phyloP scores from a whole-genome alignment of 1,139 yeast species.

The Suhomyces yuchorum region DNA sequence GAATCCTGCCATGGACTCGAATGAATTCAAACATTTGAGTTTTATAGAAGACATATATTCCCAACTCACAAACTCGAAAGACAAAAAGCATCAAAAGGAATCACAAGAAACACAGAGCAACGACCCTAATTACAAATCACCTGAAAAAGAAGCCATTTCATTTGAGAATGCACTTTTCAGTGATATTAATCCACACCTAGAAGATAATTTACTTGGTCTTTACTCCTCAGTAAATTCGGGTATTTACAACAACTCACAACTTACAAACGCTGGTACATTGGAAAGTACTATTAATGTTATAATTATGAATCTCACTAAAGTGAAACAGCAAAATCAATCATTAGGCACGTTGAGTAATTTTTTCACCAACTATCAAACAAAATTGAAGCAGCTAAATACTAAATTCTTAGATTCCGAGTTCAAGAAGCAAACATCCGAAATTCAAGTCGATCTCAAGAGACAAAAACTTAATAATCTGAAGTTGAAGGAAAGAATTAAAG shows the following conservation, averaged over 20 bases:
- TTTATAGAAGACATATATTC: conserved; percentile 43
- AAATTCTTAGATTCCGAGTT: conserved; percentile 29
- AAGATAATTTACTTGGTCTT: conserved; percentile 60
- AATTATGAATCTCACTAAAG: conserved; percentile 31
- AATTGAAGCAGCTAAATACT: conserved; percentile 33
- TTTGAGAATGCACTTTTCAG: conserved; percentile 82
- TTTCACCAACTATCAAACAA: conserved; percentile 30
- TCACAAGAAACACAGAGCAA: neutral
- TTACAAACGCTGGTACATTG: conserved; percentile 55
- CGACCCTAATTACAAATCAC: neutral
- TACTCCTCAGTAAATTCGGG: conserved; percentile 61
- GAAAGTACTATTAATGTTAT: conserved; percentile 40
- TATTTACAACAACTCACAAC: conserved; percentile 61
- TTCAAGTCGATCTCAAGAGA: conserved; percentile 25
- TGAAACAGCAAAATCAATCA: conserved; percentile 42
- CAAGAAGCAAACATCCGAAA: conserved; percentile 21
- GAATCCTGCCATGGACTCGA: conserved; percentile 20
- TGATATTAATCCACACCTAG: conserved; percentile 64
- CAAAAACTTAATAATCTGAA: conserved; percentile 25
- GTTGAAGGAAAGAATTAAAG: conserved; percentile 23
- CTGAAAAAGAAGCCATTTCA: neutral
- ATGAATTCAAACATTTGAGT: conserved; percentile 46
- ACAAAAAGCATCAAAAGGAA: neutral
- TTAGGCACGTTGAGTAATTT: conserved; percentile 35
- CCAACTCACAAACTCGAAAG: conserved; percentile 17